These are phyloP conservation scores for Aspergillus pseudonomiae DNA, from an alignment of 2,329 filamentous ascomycete species.

Conservation along the genomic window DNA sequence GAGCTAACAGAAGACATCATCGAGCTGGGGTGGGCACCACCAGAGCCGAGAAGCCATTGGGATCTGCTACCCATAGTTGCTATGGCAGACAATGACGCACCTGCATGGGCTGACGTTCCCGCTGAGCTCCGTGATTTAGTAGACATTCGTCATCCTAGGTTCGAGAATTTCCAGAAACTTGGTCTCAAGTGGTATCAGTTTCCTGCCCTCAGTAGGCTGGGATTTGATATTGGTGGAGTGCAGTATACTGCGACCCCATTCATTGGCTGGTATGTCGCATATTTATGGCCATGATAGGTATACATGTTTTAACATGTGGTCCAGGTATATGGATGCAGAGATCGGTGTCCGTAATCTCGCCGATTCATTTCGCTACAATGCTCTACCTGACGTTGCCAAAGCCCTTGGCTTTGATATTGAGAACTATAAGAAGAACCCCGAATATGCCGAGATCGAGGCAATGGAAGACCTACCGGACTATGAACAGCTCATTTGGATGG, in stretches of 20 bases:
- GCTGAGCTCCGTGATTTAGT: not conserved
- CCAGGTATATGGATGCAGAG: slow-evolving; percentile 11
- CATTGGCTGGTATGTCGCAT: not conserved
- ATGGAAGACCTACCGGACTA: slow-evolving; percentile 9
- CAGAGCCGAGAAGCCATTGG: slow-evolving; percentile 1
- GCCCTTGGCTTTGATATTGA: slow-evolving; percentile 1
- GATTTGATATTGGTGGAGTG: slow-evolving; percentile 7
- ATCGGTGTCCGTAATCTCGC: slow-evolving; percentile 8
- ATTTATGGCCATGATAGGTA: not conserved
- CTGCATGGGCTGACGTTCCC: not conserved
- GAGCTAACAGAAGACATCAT: slow-evolving; percentile 7
- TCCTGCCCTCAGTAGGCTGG: slow-evolving; percentile 4
- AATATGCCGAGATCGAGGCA: not conserved
- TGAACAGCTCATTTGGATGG: slow-evolving; percentile 7
- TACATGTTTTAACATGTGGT: not conserved
- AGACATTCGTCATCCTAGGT: slow-evolving; percentile 1
- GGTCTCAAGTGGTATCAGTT: slow-evolving; percentile 9
- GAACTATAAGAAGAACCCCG: not conserved
- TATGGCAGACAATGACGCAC: slow-evolving; percentile 8
- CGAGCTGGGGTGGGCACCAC: slow-evolving; percentile 3
- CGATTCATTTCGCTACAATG: slow-evolving; percentile 4
- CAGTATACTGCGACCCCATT: slow-evolving; percentile 7
- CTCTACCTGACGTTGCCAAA: slow-evolving; percentile 2
- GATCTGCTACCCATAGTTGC: slow-evolving; percentile 7
- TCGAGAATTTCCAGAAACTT: not conserved